These are phyloP conservation scores for Pichia occidentalis DNA, from an alignment of 805 yeast species.

Conservation along the genomic window DNA sequence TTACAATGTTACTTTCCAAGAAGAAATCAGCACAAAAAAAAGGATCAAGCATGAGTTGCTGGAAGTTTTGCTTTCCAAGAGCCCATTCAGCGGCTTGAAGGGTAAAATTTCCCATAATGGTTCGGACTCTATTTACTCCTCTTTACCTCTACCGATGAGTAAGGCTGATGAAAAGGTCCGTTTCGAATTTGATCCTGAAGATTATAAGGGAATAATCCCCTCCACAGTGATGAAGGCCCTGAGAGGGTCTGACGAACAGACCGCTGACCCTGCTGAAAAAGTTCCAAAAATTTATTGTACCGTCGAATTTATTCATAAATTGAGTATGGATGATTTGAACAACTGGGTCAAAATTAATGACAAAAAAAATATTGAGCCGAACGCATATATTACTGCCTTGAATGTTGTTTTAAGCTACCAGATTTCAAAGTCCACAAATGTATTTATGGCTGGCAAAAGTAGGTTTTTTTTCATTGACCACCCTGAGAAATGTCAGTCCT, in stretches of 20 bases:
- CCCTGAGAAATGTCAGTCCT: slow-evolving; percentile 21
- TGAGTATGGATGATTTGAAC: slow-evolving; percentile 20
- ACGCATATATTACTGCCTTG: slow-evolving; percentile 21
- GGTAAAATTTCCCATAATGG: slow-evolving; percentile 21
- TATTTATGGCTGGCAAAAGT: slow-evolving; percentile 20
- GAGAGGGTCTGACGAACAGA: slow-evolving; percentile 9
- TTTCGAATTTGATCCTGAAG: slow-evolving; percentile 17
- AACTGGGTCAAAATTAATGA: slow-evolving; percentile 17
- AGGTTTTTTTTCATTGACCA: slow-evolving; percentile 21
- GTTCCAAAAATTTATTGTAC: slow-evolving; percentile 16
- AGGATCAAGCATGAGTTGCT: slow-evolving; percentile 18
- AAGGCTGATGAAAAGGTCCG: slow-evolving; percentile 16
- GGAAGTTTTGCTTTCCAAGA: slow-evolving; percentile 17
- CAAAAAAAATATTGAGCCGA: slow-evolving; percentile 18
- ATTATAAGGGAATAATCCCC: slow-evolving; percentile 18
- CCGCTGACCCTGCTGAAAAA: slow-evolving; percentile 1
- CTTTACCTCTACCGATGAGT: slow-evolving; percentile 18
- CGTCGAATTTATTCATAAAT: slow-evolving; percentile 19
- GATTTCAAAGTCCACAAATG: slow-evolving; percentile 19
- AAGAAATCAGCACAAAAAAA: slow-evolving; percentile 16
- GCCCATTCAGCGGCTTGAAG: slow-evolving; percentile 15
- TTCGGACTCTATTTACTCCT: slow-evolving; percentile 18
- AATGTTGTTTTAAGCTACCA: slow-evolving; percentile 21
- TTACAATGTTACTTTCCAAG: slow-evolving; percentile 22
- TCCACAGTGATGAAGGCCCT: slow-evolving; percentile 13